Percentiles rank a stretch among this genome's conserved stretches.
These are phyloP conservation scores for Hygrophila difformis DNA, from an alignment of 257 asterid genomes.

Conservation along the genomic window DNA sequence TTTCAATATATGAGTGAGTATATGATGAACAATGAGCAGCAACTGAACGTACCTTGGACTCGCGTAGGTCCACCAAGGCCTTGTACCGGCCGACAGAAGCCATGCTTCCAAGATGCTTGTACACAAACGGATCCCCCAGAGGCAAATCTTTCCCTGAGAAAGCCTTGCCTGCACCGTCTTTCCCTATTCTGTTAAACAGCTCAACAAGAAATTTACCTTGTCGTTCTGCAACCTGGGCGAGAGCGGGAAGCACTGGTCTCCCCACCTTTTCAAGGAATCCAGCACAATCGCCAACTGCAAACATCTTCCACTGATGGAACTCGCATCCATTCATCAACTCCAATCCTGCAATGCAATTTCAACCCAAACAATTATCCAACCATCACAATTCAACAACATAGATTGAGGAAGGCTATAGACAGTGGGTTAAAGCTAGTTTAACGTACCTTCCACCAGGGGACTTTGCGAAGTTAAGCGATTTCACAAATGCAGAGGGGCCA, in stretches of 20 bases:
- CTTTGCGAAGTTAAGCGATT: conserved; percentile 56
- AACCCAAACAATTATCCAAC: neutral
- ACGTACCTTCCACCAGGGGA: conserved; percentile 89
- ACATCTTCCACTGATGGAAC: conserved; percentile 77
- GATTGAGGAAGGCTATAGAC: no score
- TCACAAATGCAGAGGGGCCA: conserved; percentile 76
- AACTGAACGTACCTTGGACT: conserved; percentile 50
- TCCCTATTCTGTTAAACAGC: conserved; percentile 44
- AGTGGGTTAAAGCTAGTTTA: no score
- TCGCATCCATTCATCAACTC: conserved; percentile 79
- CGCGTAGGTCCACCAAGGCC: conserved; percentile 83
- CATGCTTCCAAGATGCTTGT: conserved; percentile 87
- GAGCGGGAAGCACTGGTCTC: conserved; percentile 80
- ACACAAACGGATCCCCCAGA: conserved; percentile 73
- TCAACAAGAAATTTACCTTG: conserved; percentile 81
- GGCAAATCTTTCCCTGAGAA: conserved; percentile 42
- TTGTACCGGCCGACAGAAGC: conserved; percentile 89
- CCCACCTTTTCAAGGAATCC: conserved; percentile 84
- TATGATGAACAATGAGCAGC: no score
- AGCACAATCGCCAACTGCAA: conserved; percentile 87
- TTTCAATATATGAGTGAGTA: no score
- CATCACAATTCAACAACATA: neutral
- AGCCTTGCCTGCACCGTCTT: conserved; percentile 65
- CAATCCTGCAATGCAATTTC: conserved; percentile 45
- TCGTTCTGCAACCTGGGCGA: conserved; percentile 98